Conservation (phyloP, 1,284 basidiomycete genomes). For the Wolfiporia cocos region DNA sequence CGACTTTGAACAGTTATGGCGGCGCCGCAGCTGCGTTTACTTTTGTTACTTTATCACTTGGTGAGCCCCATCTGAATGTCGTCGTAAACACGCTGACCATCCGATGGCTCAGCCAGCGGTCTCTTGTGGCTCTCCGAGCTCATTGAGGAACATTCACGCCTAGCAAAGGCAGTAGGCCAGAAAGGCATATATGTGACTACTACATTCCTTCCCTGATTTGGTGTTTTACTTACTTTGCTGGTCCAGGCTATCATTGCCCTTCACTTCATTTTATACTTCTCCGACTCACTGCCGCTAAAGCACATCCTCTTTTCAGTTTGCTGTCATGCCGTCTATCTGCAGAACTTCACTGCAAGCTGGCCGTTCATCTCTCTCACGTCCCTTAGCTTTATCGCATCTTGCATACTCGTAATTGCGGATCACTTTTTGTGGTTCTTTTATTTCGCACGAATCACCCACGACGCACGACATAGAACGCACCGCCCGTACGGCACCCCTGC, state of each 20-base stretch:
- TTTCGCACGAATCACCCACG: slow-evolving; percentile 67
- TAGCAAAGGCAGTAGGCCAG: slow-evolving; percentile 77
- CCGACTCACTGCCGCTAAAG: slow-evolving; percentile 72
- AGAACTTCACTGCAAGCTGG: slow-evolving; percentile 87
- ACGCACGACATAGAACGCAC: slow-evolving; percentile 43
- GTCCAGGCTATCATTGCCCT: slow-evolving; percentile 70
- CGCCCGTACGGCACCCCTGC: slow-evolving; percentile 28
- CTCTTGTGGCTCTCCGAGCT: slow-evolving; percentile 89
- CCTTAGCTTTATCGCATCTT: slow-evolving; percentile 76
- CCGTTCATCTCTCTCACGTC: slow-evolving; percentile 88
- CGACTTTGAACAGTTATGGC: slow-evolving; percentile 22
- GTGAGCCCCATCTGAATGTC: slow-evolving; percentile 12
- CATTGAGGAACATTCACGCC: slow-evolving; percentile 86
- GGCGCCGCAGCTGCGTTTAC: slow-evolving; percentile 29
- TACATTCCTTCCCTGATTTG: neutral
- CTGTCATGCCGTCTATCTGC: slow-evolving; percentile 84
- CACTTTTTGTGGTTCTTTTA: slow-evolving; percentile 96
- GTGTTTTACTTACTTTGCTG: slow-evolving; percentile 34
- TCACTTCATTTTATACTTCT: slow-evolving; percentile 73
- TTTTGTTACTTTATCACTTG: slow-evolving; percentile 31
- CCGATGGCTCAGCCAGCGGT: slow-evolving; percentile 65
- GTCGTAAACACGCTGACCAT: neutral
- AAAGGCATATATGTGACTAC: slow-evolving; percentile 78
- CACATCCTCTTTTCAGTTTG: slow-evolving; percentile 74
- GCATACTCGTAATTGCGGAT: slow-evolving; percentile 76